phyloP scores from a whole-genome alignment of 805 yeast species.

The Saccharomycopsis guyanensis region DNA sequence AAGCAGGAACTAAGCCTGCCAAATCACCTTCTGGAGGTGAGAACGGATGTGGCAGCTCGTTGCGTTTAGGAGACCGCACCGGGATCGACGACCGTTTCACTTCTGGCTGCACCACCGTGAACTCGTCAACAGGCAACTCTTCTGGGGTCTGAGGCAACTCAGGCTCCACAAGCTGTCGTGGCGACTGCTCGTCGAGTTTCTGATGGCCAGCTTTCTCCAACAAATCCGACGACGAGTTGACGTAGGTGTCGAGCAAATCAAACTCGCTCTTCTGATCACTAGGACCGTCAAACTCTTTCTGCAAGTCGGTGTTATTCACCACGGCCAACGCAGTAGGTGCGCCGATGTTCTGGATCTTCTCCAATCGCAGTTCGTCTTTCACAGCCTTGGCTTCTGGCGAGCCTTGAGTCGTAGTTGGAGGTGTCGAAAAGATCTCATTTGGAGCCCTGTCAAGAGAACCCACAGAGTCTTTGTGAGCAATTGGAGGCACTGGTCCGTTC shows the following conservation, averaged over 20 bases:
- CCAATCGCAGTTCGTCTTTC: not conserved
- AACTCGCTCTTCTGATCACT: slow-evolving; percentile 19
- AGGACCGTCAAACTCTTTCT: not conserved
- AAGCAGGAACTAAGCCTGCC: slow-evolving; percentile 13
- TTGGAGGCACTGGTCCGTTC: not conserved
- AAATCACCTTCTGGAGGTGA: slow-evolving; percentile 1
- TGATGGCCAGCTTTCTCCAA: slow-evolving; percentile 2
- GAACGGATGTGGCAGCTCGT: not conserved
- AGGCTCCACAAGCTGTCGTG: not conserved
- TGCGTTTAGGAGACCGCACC: slow-evolving; percentile 12
- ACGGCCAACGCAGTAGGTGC: slow-evolving; percentile 3
- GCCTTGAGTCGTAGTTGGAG: slow-evolving; percentile 13
- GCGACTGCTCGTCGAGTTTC: slow-evolving; percentile 1
- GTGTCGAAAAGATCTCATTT: slow-evolving; percentile 14
- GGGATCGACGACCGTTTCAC: slow-evolving; percentile 3
- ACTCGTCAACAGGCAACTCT: not conserved
- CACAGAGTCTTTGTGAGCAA: slow-evolving; percentile 11
- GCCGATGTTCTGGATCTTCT: slow-evolving; percentile 14
- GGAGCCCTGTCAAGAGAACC: slow-evolving; percentile 3
- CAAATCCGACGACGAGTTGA: slow-evolving; percentile 21
- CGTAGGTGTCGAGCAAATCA: slow-evolving; percentile 27
- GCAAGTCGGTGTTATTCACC: not conserved
- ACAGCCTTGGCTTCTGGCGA: slow-evolving; percentile 3
- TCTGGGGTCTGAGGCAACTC: slow-evolving; percentile 10
- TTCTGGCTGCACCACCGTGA: not conserved